These are phyloP conservation scores for Leccinellum albellum DNA, from an alignment of 768 basidiomycete species.

Conservation along the genomic window DNA sequence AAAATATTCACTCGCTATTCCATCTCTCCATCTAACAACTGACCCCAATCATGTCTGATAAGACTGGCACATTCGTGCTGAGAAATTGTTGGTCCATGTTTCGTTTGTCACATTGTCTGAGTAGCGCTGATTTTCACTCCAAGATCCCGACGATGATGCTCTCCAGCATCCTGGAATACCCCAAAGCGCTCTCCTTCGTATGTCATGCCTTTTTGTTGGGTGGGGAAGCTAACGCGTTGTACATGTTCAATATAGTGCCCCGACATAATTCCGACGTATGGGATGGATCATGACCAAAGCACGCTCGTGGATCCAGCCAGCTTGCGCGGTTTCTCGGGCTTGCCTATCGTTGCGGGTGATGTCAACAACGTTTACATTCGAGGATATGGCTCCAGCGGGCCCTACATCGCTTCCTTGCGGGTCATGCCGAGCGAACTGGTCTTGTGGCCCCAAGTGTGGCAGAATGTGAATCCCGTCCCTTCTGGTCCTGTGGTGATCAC, in stretches of 20 bases:
- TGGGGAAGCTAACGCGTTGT: not conserved
- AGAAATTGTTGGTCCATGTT: conserved; percentile 2
- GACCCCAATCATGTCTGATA: conserved; percentile 3
- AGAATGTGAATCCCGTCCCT: not conserved
- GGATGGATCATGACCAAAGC: not conserved
- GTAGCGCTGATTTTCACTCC: not conserved
- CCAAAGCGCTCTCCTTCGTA: not conserved
- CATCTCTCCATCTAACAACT: not conserved
- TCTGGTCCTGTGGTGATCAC: not conserved
- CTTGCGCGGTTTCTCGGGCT: not conserved
- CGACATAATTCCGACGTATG: not conserved
- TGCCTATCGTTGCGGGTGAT: not conserved
- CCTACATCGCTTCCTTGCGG: not conserved
- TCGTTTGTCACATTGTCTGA: not conserved
- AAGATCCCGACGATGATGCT: not conserved
- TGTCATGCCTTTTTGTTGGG: not conserved
- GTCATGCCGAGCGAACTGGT: not conserved
- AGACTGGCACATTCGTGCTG: not conserved
- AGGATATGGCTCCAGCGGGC: not conserved
- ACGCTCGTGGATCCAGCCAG: not conserved
- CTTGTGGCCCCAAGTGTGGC: not conserved
- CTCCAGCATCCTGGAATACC: too few species aligned
- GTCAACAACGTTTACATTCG: too few species aligned
- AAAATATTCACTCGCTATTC: not conserved
- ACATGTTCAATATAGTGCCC: not conserved